Evolutionary conservation across 192 early-diverging fungal species (phyloP).

Genomic region (Borealophlyctis nickersoniae): DNA sequence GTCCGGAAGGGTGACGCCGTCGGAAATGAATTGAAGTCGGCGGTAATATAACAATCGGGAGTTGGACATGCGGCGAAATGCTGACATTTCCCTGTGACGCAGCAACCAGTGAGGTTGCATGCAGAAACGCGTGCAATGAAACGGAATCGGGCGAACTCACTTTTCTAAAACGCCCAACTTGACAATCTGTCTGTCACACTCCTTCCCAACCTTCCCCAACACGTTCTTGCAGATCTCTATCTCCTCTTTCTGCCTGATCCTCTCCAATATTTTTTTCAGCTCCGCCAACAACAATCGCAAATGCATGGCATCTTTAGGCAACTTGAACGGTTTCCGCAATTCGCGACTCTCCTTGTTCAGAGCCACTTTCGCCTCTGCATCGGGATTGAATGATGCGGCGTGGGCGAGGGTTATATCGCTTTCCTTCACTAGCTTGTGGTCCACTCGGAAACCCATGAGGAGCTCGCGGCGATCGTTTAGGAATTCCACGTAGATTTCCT

Average conservation of each 20-base stretch:
- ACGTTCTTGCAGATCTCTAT: constrained; percentile 4
- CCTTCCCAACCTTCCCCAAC: constrained; percentile 2
- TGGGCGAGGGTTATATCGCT: neutral
- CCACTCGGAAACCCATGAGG: constrained; percentile 16
- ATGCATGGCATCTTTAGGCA: neutral
- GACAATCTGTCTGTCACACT: constrained; percentile 12
- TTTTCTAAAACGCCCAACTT: constrained; percentile 21
- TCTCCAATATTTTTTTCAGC: constrained; percentile 17
- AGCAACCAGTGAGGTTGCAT: constrained; percentile 8
- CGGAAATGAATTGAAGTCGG: constrained; percentile 39
- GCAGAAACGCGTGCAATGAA: constrained; percentile 4
- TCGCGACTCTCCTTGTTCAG: constrained; percentile 1
- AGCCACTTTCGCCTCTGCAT: neutral
- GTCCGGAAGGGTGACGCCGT: constrained; percentile 31
- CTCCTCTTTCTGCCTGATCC: constrained; percentile 15
- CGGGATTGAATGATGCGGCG: no score
- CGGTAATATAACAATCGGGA: constrained; percentile 38
- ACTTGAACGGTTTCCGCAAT: constrained; percentile 10
- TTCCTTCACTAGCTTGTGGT: no score
- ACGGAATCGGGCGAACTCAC: constrained; percentile 21
- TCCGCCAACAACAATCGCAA: constrained; percentile 16
- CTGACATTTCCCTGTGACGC: constrained; percentile 30
- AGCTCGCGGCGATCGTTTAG: constrained; percentile 35
- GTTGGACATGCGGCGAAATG: constrained; percentile 34
- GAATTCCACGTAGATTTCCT: constrained; percentile 23